Conservation (phyloP, 2,329 filamentous ascomycete species). For the Aspergillus calidoustus region DNA sequence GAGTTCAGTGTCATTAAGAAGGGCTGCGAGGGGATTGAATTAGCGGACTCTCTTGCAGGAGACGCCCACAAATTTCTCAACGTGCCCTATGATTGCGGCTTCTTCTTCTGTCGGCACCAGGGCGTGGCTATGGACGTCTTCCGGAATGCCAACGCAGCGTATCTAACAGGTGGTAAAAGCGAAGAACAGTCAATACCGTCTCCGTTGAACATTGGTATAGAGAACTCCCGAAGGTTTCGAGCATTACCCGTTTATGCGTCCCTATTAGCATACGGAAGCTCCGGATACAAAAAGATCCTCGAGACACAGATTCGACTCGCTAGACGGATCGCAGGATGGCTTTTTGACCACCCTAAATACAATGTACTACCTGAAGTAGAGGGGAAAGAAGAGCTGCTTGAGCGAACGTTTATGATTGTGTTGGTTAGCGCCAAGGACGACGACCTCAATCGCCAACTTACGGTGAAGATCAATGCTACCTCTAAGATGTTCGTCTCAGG, state of each 20-base stretch:
- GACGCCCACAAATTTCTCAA: slow-evolving; percentile 94
- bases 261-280: slow-evolving; percentile 72
- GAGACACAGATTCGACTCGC: slow-evolving; percentile 73
- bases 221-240: slow-evolving; percentile 89
- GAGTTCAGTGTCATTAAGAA: slow-evolving; percentile 61
- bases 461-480: slow-evolving; percentile 72
- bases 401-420: slow-evolving; percentile 70
- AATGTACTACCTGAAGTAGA: slow-evolving; percentile 63
- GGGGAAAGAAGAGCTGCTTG: slow-evolving; percentile 48
- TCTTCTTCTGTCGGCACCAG: slow-evolving; percentile 77
- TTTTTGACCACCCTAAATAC: slow-evolving; percentile 66
- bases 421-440: slow-evolving; percentile 75
- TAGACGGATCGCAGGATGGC: slow-evolving; percentile 66
- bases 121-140: slow-evolving; percentile 68
- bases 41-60: slow-evolving; percentile 84
- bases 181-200: slow-evolving; percentile 64
- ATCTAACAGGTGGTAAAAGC: slow-evolving; percentile 59
- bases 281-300: slow-evolving; percentile 72
- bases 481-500: slow-evolving; percentile 81
- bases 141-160: slow-evolving; percentile 83
- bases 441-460: slow-evolving; percentile 67
- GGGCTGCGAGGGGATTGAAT: slow-evolving; percentile 68
- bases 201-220: slow-evolving; percentile 82
- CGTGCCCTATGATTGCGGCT: slow-evolving; percentile 90
- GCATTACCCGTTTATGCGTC: slow-evolving; percentile 88